Percentiles rank a stretch among this genome's conserved stretches.
These are phyloP conservation scores for Arthroderma uncinatum DNA, from an alignment of 2,329 filamentous ascomycete genomes.

Conservation along the genomic window DNA sequence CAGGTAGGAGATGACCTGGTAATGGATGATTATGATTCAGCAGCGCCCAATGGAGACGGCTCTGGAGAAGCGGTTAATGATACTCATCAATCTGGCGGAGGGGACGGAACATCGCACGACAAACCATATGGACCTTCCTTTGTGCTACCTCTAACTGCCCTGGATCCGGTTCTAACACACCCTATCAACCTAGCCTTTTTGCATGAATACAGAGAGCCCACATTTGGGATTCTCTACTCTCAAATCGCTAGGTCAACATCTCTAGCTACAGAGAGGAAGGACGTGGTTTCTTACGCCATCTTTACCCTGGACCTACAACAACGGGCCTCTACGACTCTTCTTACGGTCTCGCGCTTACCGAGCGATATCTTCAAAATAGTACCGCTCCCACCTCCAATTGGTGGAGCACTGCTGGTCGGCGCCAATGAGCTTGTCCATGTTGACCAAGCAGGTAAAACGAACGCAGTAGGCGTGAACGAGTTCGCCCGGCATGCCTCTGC, in stretches of 20 bases:
- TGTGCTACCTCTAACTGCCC: conserved; percentile 75
- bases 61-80: conserved; percentile 36
- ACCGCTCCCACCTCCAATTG: conserved; percentile 72
- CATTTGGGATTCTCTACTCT: conserved; percentile 85
- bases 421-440: conserved; percentile 88
- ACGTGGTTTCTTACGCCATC: conserved; percentile 81
- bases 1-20: conserved; percentile 77
- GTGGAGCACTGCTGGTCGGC: conserved; percentile 76
- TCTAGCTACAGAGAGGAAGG: conserved; percentile 63
- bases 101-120: conserved; percentile 20
- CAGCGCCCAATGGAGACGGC: conserved; percentile 61
- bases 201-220: conserved; percentile 94
- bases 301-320: conserved; percentile 93
- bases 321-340: conserved; percentile 79
- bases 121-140: conserved; percentile 85
- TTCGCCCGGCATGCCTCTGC: conserved; percentile 73
- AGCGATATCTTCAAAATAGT: conserved; percentile 77
- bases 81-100: conserved; percentile 21
- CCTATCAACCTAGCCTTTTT: conserved; percentile 87
- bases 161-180: conserved; percentile 78
- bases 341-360: conserved; percentile 74
- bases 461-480: conserved; percentile 82
- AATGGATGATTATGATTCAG: conserved; percentile 83
- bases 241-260: conserved; percentile 61
- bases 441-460: conserved; percentile 88